Percentiles rank a stretch among this genome's conserved stretches.
phyloP scores from a whole-genome alignment of 495 filamentous ascomycete genomes.

The Oidiodendron maius region DNA sequence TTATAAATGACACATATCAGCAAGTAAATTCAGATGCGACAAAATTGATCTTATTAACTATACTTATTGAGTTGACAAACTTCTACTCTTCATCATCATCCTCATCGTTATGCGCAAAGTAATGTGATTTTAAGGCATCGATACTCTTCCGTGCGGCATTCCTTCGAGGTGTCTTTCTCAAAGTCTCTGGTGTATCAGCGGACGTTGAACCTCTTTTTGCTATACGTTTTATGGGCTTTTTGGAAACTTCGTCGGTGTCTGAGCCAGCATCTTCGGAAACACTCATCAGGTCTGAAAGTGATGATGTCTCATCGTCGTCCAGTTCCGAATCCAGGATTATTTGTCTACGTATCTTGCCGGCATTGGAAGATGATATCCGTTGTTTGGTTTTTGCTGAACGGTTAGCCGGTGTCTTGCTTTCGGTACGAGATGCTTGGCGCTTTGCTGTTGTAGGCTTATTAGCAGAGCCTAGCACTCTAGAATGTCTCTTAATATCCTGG shows the following conservation, averaged over 20 bases:
- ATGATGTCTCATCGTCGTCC: neutral
- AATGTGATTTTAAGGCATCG: constrained; percentile 22
- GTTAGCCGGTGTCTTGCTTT: constrained; percentile 1
- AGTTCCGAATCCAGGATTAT: constrained; percentile 5
- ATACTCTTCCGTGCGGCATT: constrained; percentile 19
- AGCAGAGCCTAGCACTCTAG: constrained; percentile 7
- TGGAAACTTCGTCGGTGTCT: neutral
- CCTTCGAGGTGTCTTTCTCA: constrained; percentile 14
- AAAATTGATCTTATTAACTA: too few species aligned
- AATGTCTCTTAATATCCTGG: constrained; percentile 12
- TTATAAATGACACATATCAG: too few species aligned
- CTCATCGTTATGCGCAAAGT: constrained; percentile 22
- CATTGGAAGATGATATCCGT: neutral
- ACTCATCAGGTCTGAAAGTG: constrained; percentile 3
- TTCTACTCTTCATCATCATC: too few species aligned
- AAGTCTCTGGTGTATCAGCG: neutral
- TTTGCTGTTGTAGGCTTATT: constrained; percentile 2
- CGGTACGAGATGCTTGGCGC: neutral
- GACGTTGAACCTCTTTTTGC: constrained; percentile 3
- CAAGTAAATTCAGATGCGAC: too few species aligned
- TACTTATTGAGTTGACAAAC: too few species aligned
- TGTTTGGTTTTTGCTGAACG: neutral
- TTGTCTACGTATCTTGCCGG: neutral
- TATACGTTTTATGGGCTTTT: neutral
- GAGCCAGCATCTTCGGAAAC: constrained; percentile 1